phyloP scores from a whole-genome alignment of 202 grass and related monocot species.

The Carex arenaria region DNA sequence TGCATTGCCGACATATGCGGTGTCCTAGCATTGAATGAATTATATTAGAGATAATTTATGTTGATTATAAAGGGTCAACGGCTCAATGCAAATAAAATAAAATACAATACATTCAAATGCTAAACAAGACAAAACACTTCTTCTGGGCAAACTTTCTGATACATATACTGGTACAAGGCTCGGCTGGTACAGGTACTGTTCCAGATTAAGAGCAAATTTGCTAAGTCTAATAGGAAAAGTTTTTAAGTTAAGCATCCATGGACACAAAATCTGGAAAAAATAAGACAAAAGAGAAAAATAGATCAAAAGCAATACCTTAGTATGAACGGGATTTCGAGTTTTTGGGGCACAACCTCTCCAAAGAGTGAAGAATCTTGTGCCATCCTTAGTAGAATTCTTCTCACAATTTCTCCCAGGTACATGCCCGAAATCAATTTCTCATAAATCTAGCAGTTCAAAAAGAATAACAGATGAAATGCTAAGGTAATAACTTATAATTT shows the following conservation, averaged over 20 bases:
- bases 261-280: background rate
- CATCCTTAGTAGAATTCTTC: constrained; percentile 62
- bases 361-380: constrained; percentile 53
- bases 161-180: background rate
- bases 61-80: constrained; percentile 26
- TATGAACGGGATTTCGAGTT: constrained; percentile 58
- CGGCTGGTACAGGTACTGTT: background rate
- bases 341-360: constrained; percentile 37
- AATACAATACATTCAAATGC: background rate
- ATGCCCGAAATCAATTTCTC: constrained; percentile 93
- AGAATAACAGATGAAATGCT: background rate
- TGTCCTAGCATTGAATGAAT: constrained; percentile 37
- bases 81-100: constrained; percentile 4
- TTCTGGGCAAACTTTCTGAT: background rate
- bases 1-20: constrained; percentile 68
- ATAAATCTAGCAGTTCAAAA: constrained; percentile 45
- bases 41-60: constrained; percentile 6
- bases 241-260: background rate
- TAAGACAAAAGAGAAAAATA: background rate
- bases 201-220: background rate
- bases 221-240: background rate
- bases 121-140: background rate
- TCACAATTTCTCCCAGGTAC: constrained; percentile 85
- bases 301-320: constrained; percentile 36
- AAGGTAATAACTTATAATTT: background rate